phyloP scores from a whole-genome alignment of 1,139 yeast genomes.

The Lodderomyces metapsilosis region DNA sequence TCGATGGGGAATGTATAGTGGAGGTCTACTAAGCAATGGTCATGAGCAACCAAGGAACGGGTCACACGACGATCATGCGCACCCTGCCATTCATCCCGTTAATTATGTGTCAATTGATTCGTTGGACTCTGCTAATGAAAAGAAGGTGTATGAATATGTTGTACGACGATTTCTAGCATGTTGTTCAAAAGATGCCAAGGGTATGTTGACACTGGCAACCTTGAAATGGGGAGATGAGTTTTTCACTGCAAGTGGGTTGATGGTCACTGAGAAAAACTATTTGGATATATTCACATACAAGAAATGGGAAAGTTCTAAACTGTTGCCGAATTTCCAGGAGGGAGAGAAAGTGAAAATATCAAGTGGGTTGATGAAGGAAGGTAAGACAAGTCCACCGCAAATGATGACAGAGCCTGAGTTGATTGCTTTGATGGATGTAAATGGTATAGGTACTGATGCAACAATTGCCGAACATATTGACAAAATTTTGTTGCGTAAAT shows the following conservation, averaged over 20 bases:
- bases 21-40: constrained; percentile 26
- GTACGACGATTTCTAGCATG: constrained; percentile 87
- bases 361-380: constrained; percentile 62
- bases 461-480: constrained; percentile 98
- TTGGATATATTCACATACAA: constrained; percentile 77
- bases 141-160: constrained; percentile 81
- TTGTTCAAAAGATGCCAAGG: constrained; percentile 88
- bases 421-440: constrained; percentile 91
- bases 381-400: constrained; percentile 76
- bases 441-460: constrained; percentile 98
- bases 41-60: constrained; percentile 75
- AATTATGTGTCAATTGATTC: constrained; percentile 37
- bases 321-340: constrained; percentile 61
- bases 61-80: constrained; percentile 87
- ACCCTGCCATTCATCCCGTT: constrained; percentile 97
- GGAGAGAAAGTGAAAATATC: constrained; percentile 57
- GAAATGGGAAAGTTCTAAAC: constrained; percentile 69
- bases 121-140: constrained; percentile 48
- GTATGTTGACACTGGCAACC: constrained; percentile 61
- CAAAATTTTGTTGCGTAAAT: constrained; percentile 66
- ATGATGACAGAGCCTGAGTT: constrained; percentile 90
- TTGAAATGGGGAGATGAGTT: constrained; percentile 76
- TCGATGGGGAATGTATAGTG: constrained; percentile 51
- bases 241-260: constrained; percentile 69
- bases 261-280: constrained; percentile 71